Evolutionary conservation across 164 flowering plant species (phyloP), one percentile per base, ranked within the genome.

Genomic region (Saururus chinensis): DNA sequence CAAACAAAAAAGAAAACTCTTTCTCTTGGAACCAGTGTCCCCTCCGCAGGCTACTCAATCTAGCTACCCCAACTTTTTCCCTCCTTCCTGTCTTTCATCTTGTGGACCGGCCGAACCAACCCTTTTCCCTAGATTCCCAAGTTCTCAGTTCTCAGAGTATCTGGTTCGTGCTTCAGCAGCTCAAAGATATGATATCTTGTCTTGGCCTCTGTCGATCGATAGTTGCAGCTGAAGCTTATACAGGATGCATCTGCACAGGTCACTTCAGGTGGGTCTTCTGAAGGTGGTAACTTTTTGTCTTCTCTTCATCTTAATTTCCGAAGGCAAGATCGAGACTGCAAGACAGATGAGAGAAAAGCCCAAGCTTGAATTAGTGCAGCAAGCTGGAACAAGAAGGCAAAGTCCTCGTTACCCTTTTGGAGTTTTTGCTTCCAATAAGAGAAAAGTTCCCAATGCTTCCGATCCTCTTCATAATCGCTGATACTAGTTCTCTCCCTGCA

Each of bases 391-490:
- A 21, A 51, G 11, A 12, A 60, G 24, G 53, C 62, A 22, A 23
- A 16, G 45, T 23, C 35, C 48, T 45, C 62, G 45, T 35, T 30
- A 22, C 62, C 1, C 52, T 20, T 24, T 60, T 48, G 62, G 23
- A 11, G 52, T 45, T 22, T 60, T 60, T 52, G 45, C 42, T 25
- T 41, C 26, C 24, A 48, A 12, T 52, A 45, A 60, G 48, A 60
- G 62, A 52, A 60, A 24, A 42, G 53, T 60, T 13, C 62, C 62
- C 19, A 60, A 60, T 30, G 45, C 62, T 45, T 60, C 62, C 19
- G 62, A 60, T 52, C 62, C 62, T 42, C 62, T 60, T 17, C 62
- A 60, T 52, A 60, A 60, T 22, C 62, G 62, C 62, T 60, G 51
- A 60, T 53, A 53, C 56, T 20, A 19, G 23, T 53, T 53, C 56